Conservation (phyloP, 2,329 filamentous ascomycete genomes). For the Fusarium dimerum region DNA sequence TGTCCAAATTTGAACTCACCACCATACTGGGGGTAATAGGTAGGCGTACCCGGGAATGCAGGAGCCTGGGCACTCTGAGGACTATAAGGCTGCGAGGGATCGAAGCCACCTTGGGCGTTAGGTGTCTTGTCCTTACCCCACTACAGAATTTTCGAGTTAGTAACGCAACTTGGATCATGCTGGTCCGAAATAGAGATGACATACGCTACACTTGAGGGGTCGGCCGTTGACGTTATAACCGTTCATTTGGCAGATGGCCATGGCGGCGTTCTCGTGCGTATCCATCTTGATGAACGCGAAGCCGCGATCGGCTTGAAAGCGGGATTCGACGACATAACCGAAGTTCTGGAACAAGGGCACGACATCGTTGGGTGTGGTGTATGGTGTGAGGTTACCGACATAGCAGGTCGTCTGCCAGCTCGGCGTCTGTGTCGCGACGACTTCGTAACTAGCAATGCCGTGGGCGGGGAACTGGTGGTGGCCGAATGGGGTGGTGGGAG, state of each 20-base stretch:
- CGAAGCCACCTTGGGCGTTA: conserved; percentile 68
- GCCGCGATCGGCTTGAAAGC: conserved; percentile 95
- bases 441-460: conserved; percentile 95
- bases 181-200: conserved; percentile 41
- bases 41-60: conserved; percentile 76
- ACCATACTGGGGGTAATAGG: conserved; percentile 93
- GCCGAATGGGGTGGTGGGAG: conserved; percentile 91
- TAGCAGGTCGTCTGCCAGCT: conserved; percentile 99
- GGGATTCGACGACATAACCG: conserved; percentile 93
- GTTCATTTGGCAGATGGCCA: conserved; percentile 97
- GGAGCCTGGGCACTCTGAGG: conserved; percentile 74
- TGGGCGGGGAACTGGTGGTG: conserved; percentile 98
- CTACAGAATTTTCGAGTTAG: conserved; percentile 48
- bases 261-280: conserved; percentile 93
- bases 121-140: conserved; percentile 99
- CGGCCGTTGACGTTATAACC: conserved; percentile 98
- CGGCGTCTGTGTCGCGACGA: conserved; percentile 92
- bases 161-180: conserved; percentile 3
- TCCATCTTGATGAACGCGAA: conserved; percentile 99
- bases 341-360: conserved; percentile 99
- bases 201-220: conserved; percentile 96
- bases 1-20: conserved; percentile 51
- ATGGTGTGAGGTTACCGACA: conserved; percentile 95
- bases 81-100: conserved; percentile 70
- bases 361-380: conserved; percentile 94